phyloP scores from a whole-genome alignment of 306 rosid genomes.

The Glycyrrhiza uralensis region DNA sequence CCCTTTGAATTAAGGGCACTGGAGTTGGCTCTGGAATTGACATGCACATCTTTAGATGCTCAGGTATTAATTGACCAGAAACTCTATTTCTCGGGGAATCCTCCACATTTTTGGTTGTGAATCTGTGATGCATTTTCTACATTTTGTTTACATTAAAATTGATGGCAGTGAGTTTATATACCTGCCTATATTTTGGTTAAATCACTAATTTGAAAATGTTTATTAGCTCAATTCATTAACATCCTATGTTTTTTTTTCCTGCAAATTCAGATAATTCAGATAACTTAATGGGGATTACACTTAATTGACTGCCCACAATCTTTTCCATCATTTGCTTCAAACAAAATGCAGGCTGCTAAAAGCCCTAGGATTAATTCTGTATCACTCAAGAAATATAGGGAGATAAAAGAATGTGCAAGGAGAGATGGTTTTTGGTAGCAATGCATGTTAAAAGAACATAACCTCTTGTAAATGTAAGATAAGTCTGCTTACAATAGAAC shows the following conservation, averaged over 20 bases:
- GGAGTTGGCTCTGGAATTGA: slow-evolving; percentile 89
- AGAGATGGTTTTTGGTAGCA: neutral
- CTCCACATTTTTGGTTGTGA: neutral
- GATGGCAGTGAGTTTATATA: neutral
- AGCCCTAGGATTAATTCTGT: neutral
- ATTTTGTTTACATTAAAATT: neutral
- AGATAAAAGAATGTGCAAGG: neutral
- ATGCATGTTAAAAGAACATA: neutral
- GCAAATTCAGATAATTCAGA: neutral
- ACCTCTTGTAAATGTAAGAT: too few relatives aligned
- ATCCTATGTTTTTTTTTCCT: neutral
- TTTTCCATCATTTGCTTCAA: slow-evolving; percentile 12
- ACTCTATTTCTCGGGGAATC: neutral
- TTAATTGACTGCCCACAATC: neutral
- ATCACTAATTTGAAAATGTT: slow-evolving; percentile 1
- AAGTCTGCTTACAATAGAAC: too few relatives aligned
- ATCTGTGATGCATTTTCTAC: neutral
- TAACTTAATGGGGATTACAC: neutral
- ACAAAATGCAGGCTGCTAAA: slow-evolving; percentile 10
- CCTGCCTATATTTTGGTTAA: neutral
- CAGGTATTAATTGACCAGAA: slow-evolving; percentile 55
- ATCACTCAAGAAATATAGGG: neutral
- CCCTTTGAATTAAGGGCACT: slow-evolving; percentile 92
- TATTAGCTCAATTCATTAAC: neutral
- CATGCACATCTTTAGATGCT: slow-evolving; percentile 86